Evolutionary conservation across 1,284 basidiomycete genomes (phyloP).

Genomic region (Microbotryomycetes sp.): DNA sequence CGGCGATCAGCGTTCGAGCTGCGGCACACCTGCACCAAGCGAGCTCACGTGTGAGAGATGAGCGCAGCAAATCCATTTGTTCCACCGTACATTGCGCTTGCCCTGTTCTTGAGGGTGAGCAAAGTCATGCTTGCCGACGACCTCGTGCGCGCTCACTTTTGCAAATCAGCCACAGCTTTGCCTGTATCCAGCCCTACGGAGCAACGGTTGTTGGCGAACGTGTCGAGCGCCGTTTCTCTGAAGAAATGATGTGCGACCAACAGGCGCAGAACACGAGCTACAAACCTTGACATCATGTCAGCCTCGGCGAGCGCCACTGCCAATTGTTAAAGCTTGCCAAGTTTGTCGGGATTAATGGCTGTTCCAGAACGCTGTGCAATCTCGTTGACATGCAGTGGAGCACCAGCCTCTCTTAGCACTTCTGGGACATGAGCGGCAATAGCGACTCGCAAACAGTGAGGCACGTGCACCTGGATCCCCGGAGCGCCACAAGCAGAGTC

Average conservation of each 20-base stretch:
- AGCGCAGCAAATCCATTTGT: constrained; percentile 59
- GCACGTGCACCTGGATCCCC: constrained; percentile 1
- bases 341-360: constrained; percentile 51
- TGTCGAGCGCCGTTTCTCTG: constrained; percentile 55
- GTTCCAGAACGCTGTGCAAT: constrained; percentile 45
- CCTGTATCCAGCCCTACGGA: constrained; percentile 60
- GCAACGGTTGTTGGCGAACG: constrained; percentile 59
- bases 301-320: background rate
- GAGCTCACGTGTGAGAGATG: constrained; percentile 43
- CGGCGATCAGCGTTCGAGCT: background rate
- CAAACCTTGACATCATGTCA: background rate
- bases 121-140: too few species aligned
- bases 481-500: background rate
- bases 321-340: constrained; percentile 45
- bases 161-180: constrained; percentile 45
- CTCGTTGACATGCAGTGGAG: constrained; percentile 51
- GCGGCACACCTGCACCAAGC: background rate
- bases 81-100: constrained; percentile 50
- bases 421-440: constrained; percentile 41
- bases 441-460: constrained; percentile 33
- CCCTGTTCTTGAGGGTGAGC: background rate
- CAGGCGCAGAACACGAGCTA: constrained; percentile 51
- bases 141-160: constrained; percentile 36
- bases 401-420: constrained; percentile 42
- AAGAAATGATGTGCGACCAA: constrained; percentile 64